phyloP scores from a whole-genome alignment of 768 basidiomycete species.

The Rhizopogon rudus region DNA sequence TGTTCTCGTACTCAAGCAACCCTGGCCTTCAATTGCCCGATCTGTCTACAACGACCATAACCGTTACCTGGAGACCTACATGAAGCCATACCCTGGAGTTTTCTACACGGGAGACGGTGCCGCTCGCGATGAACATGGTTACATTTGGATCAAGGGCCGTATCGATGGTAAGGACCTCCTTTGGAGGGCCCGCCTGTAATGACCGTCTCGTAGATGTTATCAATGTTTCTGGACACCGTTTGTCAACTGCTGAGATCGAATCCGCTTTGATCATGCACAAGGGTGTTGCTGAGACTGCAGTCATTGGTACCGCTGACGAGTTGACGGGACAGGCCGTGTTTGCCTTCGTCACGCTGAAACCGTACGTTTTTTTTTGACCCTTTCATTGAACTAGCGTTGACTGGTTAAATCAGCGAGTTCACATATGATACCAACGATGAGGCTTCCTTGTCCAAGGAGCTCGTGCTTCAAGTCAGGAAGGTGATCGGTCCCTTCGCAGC shows the following conservation, averaged over 20 bases:
- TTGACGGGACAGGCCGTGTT: constrained; percentile 92
- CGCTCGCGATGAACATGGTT: constrained; percentile 89
- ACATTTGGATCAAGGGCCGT: constrained; percentile 98
- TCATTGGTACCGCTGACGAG: constrained; percentile 83
- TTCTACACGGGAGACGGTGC: constrained; percentile 99
- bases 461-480: constrained; percentile 93
- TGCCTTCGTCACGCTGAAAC: constrained; percentile 92
- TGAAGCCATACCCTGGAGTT: constrained; percentile 82
- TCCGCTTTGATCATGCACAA: constrained; percentile 91
- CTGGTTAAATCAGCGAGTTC: constrained; percentile 59
- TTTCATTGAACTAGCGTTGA: background rate
- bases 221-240: constrained; percentile 95
- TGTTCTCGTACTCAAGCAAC: constrained; percentile 76
- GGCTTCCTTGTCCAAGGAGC: constrained; percentile 71
- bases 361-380: constrained; percentile 43
- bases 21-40: constrained; percentile 96
- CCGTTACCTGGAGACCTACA: constrained; percentile 74
- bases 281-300: constrained; percentile 96
- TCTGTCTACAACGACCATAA: constrained; percentile 92
- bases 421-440: constrained; percentile 68
- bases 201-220: constrained; percentile 65
- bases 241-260: constrained; percentile 98
- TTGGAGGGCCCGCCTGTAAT: constrained; percentile 3
- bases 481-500: constrained; percentile 97
- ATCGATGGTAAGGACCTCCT: constrained; percentile 67